A percentile compares a stretch with the other conserved stretches of the same genome.
These are phyloP conservation scores for Dipodascopsis tothii DNA, from an alignment of 805 yeast genomes.

Conservation along the genomic window DNA sequence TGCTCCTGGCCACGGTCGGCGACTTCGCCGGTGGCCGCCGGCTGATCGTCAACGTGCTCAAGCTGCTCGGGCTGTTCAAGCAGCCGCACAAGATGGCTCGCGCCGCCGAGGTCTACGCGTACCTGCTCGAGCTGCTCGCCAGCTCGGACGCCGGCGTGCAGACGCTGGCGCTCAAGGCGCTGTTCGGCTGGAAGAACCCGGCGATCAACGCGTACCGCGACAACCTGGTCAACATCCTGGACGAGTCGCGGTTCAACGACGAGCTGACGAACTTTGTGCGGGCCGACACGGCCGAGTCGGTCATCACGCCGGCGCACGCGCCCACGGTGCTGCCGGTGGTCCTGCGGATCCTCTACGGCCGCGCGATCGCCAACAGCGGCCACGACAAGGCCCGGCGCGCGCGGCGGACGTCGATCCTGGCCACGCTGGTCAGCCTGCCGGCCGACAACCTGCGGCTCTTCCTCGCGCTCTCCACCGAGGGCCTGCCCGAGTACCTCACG, in stretches of 20 bases:
- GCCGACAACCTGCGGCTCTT: constrained; percentile 50
- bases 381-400: constrained; percentile 59
- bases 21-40: neutral
- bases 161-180: constrained; percentile 59
- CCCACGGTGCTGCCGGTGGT: constrained; percentile 59
- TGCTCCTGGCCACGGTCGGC: constrained; percentile 37
- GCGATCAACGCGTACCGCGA: constrained; percentile 62
- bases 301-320: constrained; percentile 55
- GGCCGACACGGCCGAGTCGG: constrained; percentile 41
- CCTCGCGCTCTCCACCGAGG: constrained; percentile 36
- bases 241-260: constrained; percentile 78
- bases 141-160: constrained; percentile 59
- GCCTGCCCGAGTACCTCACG: constrained; percentile 6
- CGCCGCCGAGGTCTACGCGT: constrained; percentile 46
- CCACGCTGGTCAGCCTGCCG: constrained; percentile 51
- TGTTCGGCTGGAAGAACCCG: constrained; percentile 57
- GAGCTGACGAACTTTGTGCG: constrained; percentile 63
- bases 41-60: constrained; percentile 37
- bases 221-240: constrained; percentile 64
- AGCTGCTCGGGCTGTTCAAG: constrained; percentile 56
- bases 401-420: constrained; percentile 61
- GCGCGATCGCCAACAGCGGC: constrained; percentile 39
- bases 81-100: constrained; percentile 50
- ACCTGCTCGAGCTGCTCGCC: constrained; percentile 51
- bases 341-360: constrained; percentile 73